Conservation (phyloP, 1,139 yeast species). For the Candida sp. region DNA sequence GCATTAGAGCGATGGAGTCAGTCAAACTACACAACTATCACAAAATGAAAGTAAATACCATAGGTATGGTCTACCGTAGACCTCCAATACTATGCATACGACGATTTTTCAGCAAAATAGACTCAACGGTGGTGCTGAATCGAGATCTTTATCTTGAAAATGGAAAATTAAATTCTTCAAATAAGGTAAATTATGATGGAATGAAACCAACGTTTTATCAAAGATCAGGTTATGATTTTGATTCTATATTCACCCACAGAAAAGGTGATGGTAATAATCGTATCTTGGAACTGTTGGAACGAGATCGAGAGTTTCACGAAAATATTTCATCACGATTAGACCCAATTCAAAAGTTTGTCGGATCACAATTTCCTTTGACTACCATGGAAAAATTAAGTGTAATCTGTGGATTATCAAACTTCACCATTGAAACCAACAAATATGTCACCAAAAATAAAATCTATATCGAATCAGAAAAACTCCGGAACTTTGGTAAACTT, state of each 20-base stretch:
- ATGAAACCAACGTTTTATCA: conserved; percentile 12
- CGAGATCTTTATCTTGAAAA: conserved; percentile 12
- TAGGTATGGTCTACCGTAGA: not conserved
- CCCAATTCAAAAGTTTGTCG: conserved; percentile 13
- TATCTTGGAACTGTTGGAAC: conserved; percentile 9
- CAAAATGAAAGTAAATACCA: not conserved
- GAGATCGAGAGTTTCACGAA: conserved; percentile 9
- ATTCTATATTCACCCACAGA: conserved; percentile 10
- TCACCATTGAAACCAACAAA: conserved; percentile 5
- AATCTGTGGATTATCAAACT: conserved; percentile 18
- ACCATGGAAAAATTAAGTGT: conserved; percentile 18
- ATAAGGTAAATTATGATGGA: conserved; percentile 10
- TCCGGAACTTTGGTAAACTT: conserved; percentile 10
- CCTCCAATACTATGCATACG: not conserved
- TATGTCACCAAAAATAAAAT: not conserved
- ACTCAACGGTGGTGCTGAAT: conserved; percentile 12
- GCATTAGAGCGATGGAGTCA: no score
- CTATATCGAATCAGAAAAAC: conserved; percentile 10
- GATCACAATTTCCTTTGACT: conserved; percentile 17
- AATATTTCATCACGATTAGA: conserved; percentile 7
- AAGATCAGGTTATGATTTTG: conserved; percentile 12
- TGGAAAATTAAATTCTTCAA: conserved; percentile 7
- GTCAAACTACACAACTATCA: not conserved
- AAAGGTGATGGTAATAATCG: conserved; percentile 8
- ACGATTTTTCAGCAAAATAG: not conserved